Conservation (phyloP, 1,284 basidiomycete species). For the Melampsora americana region DNA sequence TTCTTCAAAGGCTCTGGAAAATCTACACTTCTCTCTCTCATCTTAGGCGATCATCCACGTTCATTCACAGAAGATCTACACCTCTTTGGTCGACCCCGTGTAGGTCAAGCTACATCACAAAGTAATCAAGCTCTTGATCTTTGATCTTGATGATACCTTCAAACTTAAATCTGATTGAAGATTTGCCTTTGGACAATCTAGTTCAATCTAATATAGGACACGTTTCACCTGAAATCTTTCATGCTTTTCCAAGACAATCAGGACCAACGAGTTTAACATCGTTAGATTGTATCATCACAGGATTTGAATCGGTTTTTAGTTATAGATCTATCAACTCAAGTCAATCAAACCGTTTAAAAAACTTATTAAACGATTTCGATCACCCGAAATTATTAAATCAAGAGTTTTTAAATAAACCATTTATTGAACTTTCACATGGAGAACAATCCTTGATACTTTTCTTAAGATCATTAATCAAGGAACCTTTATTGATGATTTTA, state of each 20-base stretch:
- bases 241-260: slow-evolving; percentile 77
- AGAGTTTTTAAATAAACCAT: background rate
- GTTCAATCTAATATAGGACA: slow-evolving; percentile 66
- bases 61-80: slow-evolving; percentile 71
- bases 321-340: slow-evolving; percentile 56
- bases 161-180: background rate
- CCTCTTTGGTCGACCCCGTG: slow-evolving; percentile 49
- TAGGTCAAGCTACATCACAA: slow-evolving; percentile 47
- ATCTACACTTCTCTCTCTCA: slow-evolving; percentile 84
- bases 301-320: slow-evolving; percentile 74
- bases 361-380: background rate
- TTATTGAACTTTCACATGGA: background rate
- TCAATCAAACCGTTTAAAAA: slow-evolving; percentile 46
- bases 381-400: background rate
- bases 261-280: slow-evolving; percentile 62
- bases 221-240: slow-evolving; percentile 81
- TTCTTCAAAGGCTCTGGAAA: slow-evolving; percentile 75
- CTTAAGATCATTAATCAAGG: slow-evolving; percentile 72
- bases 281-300: slow-evolving; percentile 74
- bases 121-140: slow-evolving; percentile 8
- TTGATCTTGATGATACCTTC: background rate
- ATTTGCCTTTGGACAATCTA: background rate
- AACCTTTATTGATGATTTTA: slow-evolving; percentile 68
- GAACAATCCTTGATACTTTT: slow-evolving; percentile 65
- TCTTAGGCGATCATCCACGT: slow-evolving; percentile 91